phyloP scores from a whole-genome alignment of 1,139 yeast species.

The Blastobotrys persicus region DNA sequence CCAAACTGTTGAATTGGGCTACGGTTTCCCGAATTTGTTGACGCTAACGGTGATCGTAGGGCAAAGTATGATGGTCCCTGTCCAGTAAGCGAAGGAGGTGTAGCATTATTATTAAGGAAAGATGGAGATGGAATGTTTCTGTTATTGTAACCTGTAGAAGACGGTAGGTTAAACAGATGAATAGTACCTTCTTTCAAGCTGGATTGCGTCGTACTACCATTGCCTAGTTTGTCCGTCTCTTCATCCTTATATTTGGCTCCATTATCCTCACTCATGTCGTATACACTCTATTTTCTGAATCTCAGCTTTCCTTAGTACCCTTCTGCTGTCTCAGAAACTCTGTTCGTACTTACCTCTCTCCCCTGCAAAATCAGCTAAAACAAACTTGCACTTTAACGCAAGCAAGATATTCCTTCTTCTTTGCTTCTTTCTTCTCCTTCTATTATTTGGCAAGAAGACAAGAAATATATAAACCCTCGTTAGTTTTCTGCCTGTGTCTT shows the following conservation, averaged over 20 bases:
- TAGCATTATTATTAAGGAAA: neutral
- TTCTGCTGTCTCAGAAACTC: neutral
- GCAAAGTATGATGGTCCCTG: slow-evolving; percentile 7
- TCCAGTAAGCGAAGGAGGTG: slow-evolving; percentile 1
- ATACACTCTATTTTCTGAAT: neutral
- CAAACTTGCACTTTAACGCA: no score
- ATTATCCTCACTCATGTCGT: neutral
- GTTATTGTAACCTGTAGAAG: neutral
- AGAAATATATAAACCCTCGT: neutral
- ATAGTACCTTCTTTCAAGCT: neutral
- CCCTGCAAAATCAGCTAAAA: no score
- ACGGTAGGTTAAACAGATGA: neutral
- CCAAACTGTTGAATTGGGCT: neutral
- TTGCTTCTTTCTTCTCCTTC: neutral
- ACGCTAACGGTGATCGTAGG: slow-evolving; percentile 1
- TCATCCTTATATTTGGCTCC: neutral
- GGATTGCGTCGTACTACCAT: neutral
- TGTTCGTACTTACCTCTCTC: neutral
- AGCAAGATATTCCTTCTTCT: neutral
- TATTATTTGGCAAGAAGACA: neutral
- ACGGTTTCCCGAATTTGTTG: slow-evolving; percentile 3
- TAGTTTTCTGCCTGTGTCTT: neutral
- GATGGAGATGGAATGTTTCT: slow-evolving; percentile 5
- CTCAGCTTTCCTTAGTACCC: neutral
- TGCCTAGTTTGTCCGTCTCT: neutral